Evolutionary conservation across 2,329 filamentous ascomycete genomes (phyloP).

Genomic region (Cryoendolithus antarcticus): DNA sequence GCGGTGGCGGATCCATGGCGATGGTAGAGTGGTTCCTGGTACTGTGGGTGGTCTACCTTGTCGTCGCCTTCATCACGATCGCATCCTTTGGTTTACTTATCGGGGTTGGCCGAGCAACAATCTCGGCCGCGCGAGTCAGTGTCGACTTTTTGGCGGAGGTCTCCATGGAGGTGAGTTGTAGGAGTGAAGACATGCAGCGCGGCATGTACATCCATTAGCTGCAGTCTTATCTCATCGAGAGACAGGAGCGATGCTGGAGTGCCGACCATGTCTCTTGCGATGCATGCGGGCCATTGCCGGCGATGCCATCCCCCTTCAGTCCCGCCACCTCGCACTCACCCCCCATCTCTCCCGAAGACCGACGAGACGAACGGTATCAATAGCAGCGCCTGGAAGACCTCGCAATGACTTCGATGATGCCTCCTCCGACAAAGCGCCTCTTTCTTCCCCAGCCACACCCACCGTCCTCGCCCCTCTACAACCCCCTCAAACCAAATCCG

Average conservation of each 20-base stretch:
- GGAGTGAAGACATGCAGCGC: too few relatives aligned
- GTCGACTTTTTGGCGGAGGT: too few relatives aligned
- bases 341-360: slow-evolving; percentile 8
- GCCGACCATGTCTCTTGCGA: slow-evolving; percentile 32
- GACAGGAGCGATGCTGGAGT: slow-evolving; percentile 23
- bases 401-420: slow-evolving; percentile 1
- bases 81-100: too few relatives aligned
- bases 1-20: not conserved
- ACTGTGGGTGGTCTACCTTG: too few relatives aligned
- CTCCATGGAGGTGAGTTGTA: too few relatives aligned
- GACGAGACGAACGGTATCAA: slow-evolving; percentile 1
- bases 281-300: slow-evolving; percentile 28
- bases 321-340: slow-evolving; percentile 13
- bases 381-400: not conserved
- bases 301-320: slow-evolving; percentile 13
- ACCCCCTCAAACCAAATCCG: not conserved
- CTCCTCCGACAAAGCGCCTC: not conserved
- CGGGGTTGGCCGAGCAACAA: too few relatives aligned
- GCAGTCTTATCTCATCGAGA: too few relatives aligned
- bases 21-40: too few relatives aligned
- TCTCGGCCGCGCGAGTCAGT: too few relatives aligned
- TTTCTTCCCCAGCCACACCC: not conserved
- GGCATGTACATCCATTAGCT: too few relatives aligned
- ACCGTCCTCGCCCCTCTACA: not conserved
- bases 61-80: too few relatives aligned